phyloP scores from a whole-genome alignment of 1,284 basidiomycete species.

The Austroboletus novae-zelandiae region DNA sequence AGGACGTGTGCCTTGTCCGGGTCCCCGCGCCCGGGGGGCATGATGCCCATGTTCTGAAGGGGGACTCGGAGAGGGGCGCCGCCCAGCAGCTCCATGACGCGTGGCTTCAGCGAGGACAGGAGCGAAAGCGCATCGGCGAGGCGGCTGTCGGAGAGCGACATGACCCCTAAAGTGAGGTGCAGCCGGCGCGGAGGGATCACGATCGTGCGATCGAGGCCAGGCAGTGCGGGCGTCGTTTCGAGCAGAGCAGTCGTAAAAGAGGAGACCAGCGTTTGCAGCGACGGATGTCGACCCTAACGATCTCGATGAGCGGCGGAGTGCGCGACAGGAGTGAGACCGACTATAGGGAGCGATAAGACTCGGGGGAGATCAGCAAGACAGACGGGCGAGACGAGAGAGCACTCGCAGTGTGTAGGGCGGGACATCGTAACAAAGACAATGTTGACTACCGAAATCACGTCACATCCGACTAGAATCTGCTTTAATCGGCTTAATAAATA shows the following conservation, averaged over 20 bases:
- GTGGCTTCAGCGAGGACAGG: slow-evolving; percentile 45
- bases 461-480: slow-evolving; percentile 3
- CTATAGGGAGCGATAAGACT: slow-evolving; percentile 49
- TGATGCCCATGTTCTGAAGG: slow-evolving; percentile 50
- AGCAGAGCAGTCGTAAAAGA: slow-evolving; percentile 48
- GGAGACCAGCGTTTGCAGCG: slow-evolving; percentile 40
- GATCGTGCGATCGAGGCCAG: slow-evolving; percentile 58
- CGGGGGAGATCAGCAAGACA: not conserved
- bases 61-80: slow-evolving; percentile 39
- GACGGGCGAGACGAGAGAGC: not conserved
- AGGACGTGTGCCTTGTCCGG: slow-evolving; percentile 53
- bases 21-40: slow-evolving; percentile 44
- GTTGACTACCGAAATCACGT: slow-evolving; percentile 18
- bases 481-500: slow-evolving; percentile 2
- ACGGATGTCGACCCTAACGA: slow-evolving; percentile 49
- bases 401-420: slow-evolving; percentile 31
- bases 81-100: slow-evolving; percentile 34
- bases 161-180: slow-evolving; percentile 70
- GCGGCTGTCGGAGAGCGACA: slow-evolving; percentile 45
- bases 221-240: slow-evolving; percentile 35
- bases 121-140: slow-evolving; percentile 46
- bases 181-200: slow-evolving; percentile 59
- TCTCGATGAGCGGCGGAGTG: slow-evolving; percentile 7
- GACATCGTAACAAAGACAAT: not conserved
- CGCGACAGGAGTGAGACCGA: slow-evolving; percentile 20